Evolutionary conservation across 2,329 filamentous ascomycete species (phyloP).

Genomic region (Penicillium griseofulvum): DNA sequence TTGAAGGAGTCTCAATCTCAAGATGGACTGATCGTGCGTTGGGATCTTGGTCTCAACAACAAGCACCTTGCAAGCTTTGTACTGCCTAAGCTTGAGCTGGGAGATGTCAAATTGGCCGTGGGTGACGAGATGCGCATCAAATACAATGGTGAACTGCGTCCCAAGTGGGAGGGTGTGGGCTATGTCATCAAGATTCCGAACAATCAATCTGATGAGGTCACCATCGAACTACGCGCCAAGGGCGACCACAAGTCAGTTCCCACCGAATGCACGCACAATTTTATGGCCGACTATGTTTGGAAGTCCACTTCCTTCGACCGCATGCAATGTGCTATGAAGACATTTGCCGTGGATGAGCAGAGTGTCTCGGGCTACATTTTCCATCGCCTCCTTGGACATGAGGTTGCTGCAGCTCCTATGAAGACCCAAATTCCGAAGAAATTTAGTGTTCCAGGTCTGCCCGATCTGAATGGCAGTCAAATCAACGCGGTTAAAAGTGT

Average conservation of each 20-base stretch:
- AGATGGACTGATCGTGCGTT: constrained; percentile 88
- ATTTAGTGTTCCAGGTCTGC: constrained; percentile 90
- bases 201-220: constrained; percentile 97
- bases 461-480: constrained; percentile 92
- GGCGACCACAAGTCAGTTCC: constrained; percentile 95
- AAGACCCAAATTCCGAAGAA: constrained; percentile 95
- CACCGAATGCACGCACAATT: constrained; percentile 94
- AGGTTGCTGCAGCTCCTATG: constrained; percentile 90
- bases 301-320: constrained; percentile 98
- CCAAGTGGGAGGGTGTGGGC: constrained; percentile 94
- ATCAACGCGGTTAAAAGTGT: constrained; percentile 96
- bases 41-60: constrained; percentile 94
- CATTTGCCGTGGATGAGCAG: constrained; percentile 95
- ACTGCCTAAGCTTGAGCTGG: constrained; percentile 92
- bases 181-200: constrained; percentile 99
- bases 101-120: constrained; percentile 95
- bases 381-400: constrained; percentile 91
- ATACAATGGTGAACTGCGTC: constrained; percentile 89
- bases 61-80: constrained; percentile 96
- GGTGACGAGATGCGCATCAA: constrained; percentile 98
- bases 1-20: constrained; percentile 97
- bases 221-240: constrained; percentile 87
- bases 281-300: constrained; percentile 98
- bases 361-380: constrained; percentile 99
- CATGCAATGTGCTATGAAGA: constrained; percentile 99